Base-by-base conservation (phyloP, 2,329 filamentous ascomycete species). In the Raffaelea ambrosiae region DNA sequence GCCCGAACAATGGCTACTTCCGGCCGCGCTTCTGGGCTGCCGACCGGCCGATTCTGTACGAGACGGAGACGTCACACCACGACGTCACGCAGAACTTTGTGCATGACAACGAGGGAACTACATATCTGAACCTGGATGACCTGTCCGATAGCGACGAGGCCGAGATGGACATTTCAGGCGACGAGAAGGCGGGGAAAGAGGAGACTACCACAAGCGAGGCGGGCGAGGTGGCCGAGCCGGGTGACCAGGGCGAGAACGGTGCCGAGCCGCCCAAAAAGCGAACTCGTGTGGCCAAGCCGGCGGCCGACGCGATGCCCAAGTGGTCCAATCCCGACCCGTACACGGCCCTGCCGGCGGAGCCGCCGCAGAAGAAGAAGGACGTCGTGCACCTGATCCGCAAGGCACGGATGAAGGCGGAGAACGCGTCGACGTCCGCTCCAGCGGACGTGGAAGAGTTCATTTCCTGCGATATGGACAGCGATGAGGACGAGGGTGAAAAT, bases 241-340 rank as follows among this genome's bases (percentile, higher is more conserved):
- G 63, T 11, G 64, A 64, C 1, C 70, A 68, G 53, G 48, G 58
- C 55, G 54, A 60, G 58, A 53, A 64, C 10, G 26, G 26, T 29
- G 26, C 26, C 20, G 40, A 39, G 13, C 50, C 52, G 42, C 51
- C 47, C 5, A 47, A 48, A 35, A 58, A 58, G 33, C 54, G 53
- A 3, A 44, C 50, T 1, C 53, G 54, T 10, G 18, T 43, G 2
- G 19, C 26, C 14, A 43, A 48, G 39, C 26, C 40, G 14, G 33
- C 29, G 10, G 36, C 11, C 21, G 16, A 19, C 31, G 29, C 39
- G 9, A 65, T 62, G 5, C 88, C 89, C 3, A 89, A 86, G 63
- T 97, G 91, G 91, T 95, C 89, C 4, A 97, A 97, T 57, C 90
- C 91, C 3, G 91, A 97, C 62, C 89, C 90, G 0, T 96, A 97